These are phyloP conservation scores for Sporisorium scitamineum DNA, from an alignment of 1,284 basidiomycete species.

Conservation along the genomic window DNA sequence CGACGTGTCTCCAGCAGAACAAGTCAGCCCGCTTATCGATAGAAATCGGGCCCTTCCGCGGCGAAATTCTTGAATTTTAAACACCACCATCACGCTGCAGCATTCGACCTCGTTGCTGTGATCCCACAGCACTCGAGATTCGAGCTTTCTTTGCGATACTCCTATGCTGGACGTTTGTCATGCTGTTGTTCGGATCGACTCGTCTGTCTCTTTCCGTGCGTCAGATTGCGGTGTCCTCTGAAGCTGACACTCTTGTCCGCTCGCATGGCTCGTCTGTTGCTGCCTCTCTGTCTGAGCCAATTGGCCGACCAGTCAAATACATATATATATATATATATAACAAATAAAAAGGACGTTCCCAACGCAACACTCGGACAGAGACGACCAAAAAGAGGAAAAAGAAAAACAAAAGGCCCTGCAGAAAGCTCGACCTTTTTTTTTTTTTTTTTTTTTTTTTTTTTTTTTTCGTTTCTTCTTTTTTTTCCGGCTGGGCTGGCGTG, in stretches of 20 bases:
- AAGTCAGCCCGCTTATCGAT: conserved; percentile 22
- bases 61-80: conserved; percentile 7
- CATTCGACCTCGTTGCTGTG: no score
- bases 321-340: background rate
- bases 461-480: conserved; percentile 4
- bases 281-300: background rate
- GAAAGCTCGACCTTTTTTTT: background rate
- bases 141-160: background rate
- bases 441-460: background rate
- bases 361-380: background rate
- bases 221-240: background rate
- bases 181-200: background rate
- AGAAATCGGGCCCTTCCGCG: conserved; percentile 23
- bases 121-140: no score
- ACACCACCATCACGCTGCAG: no score
- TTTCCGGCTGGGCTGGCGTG: background rate
- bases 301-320: background rate
- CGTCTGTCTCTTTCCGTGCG: conserved; percentile 17
- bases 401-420: conserved; percentile 1
- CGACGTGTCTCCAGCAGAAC: conserved; percentile 10
- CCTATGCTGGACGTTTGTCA: background rate
- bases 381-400: background rate
- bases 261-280: background rate
- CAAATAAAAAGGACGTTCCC: background rate
- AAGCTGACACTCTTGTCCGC: background rate